These are phyloP conservation scores for Cubamyces sp. DNA, from an alignment of 768 basidiomycete genomes.

Conservation along the genomic window DNA sequence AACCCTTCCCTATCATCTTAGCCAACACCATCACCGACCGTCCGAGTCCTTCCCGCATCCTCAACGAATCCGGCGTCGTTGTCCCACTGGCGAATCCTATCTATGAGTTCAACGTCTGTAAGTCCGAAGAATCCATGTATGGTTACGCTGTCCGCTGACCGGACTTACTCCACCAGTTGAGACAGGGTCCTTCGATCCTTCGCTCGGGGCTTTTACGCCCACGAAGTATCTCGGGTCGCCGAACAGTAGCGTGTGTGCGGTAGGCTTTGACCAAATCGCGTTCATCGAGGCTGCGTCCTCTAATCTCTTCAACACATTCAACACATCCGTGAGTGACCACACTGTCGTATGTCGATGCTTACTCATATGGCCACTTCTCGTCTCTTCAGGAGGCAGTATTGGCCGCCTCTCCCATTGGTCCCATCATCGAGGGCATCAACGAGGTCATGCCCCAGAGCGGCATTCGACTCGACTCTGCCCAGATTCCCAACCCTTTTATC, in stretches of 20 bases:
- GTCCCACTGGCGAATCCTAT: conserved; percentile 37
- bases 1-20: conserved; percentile 72
- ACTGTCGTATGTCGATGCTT: not conserved
- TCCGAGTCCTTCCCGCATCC: conserved; percentile 43
- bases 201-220: conserved; percentile 70
- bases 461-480: conserved; percentile 23
- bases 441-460: conserved; percentile 16
- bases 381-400: conserved; percentile 38
- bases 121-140: not conserved
- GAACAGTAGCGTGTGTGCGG: conserved; percentile 64
- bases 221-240: conserved; percentile 66
- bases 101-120: conserved; percentile 38
- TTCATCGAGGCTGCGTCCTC: conserved; percentile 81
- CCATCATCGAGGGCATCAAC: conserved; percentile 50
- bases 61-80: conserved; percentile 59
- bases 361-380: too few species aligned
- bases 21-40: conserved; percentile 55
- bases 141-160: not conserved
- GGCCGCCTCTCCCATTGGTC: conserved; percentile 33
- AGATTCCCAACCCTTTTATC: conserved; percentile 48
- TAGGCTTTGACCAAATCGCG: conserved; percentile 72
- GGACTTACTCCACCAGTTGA: conserved; percentile 63
- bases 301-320: conserved; percentile 63
- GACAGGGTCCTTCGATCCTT: conserved; percentile 76
- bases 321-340: conserved; percentile 24